phyloP scores from a whole-genome alignment of 345 rosid genomes.

The Carallia brachiata region DNA sequence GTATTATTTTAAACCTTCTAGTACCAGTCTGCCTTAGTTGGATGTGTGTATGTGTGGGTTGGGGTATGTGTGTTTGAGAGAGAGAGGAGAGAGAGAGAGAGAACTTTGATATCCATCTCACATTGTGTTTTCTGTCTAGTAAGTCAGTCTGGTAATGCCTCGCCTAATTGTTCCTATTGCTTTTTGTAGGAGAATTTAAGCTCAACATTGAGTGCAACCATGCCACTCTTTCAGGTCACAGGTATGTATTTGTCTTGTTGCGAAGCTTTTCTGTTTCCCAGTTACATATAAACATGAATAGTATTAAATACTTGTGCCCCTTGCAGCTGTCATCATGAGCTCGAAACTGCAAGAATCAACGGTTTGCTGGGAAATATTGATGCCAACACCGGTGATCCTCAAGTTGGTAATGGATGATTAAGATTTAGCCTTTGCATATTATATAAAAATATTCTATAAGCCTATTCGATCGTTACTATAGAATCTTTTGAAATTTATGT shows the following conservation, averaged over 20 bases:
- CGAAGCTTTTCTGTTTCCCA: not conserved
- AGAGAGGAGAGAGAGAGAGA: no score
- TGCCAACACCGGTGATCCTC: slow-evolving; percentile 95
- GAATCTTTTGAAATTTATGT: not conserved
- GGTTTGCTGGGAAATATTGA: slow-evolving; percentile 87
- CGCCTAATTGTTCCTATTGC: not conserved
- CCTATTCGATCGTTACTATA: not conserved
- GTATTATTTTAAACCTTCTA: not conserved
- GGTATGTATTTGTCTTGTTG: slow-evolving; percentile 30
- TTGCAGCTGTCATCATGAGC: slow-evolving; percentile 86
- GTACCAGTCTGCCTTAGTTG: not conserved
- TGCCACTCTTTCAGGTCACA: slow-evolving; percentile 95
- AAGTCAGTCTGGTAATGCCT: not conserved
- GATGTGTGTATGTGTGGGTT: not conserved
- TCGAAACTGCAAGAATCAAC: slow-evolving; percentile 86
- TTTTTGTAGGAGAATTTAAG: slow-evolving; percentile 61
- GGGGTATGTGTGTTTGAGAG: no score
- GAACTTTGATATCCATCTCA: not conserved
- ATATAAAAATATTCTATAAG: not conserved
- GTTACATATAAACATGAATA: not conserved
- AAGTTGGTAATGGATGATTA: slow-evolving; percentile 49
- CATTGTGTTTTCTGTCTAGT: not conserved
- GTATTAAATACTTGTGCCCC: not conserved
- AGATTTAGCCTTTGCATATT: not conserved
- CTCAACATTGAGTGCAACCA: slow-evolving; percentile 94